phyloP scores from a whole-genome alignment of 2,329 filamentous ascomycete species.

The Ambrosiella xylebori region DNA sequence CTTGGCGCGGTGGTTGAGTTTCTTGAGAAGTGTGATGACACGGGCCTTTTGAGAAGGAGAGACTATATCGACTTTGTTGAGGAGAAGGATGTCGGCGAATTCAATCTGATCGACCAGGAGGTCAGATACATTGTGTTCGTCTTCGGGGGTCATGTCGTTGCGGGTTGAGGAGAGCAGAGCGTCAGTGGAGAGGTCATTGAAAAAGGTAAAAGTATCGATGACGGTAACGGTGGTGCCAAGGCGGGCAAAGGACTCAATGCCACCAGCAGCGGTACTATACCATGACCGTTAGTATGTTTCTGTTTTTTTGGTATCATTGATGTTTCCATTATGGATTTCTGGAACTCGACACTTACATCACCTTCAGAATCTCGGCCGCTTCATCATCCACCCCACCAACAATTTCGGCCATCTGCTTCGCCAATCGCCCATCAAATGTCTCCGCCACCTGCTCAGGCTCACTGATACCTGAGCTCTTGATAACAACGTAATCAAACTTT shows the following conservation, averaged over 20 bases:
- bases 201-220: conserved; percentile 55
- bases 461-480: conserved; percentile 49
- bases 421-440: conserved; percentile 45
- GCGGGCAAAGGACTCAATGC: conserved; percentile 45
- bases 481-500: conserved; percentile 44
- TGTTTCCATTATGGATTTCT: background rate
- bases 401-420: conserved; percentile 27
- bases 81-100: conserved; percentile 54
- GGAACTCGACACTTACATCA: conserved; percentile 18
- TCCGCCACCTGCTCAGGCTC: conserved; percentile 59
- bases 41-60: conserved; percentile 25
- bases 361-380: conserved; percentile 22
- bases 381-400: conserved; percentile 21
- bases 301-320: background rate
- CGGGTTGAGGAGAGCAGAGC: conserved; percentile 49
- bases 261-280: conserved; percentile 35
- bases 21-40: conserved; percentile 36
- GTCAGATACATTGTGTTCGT: conserved; percentile 57
- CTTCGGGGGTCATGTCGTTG: conserved; percentile 45
- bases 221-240: conserved; percentile 58
- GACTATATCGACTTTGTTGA: conserved; percentile 53
- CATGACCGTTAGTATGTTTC: background rate
- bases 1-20: conserved; percentile 50
- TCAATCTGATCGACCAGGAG: conserved; percentile 65
- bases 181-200: conserved; percentile 53